Base-by-base conservation (phyloP, 176 grass and related monocot genomes). In the Cymbopogon citratus region DNA sequence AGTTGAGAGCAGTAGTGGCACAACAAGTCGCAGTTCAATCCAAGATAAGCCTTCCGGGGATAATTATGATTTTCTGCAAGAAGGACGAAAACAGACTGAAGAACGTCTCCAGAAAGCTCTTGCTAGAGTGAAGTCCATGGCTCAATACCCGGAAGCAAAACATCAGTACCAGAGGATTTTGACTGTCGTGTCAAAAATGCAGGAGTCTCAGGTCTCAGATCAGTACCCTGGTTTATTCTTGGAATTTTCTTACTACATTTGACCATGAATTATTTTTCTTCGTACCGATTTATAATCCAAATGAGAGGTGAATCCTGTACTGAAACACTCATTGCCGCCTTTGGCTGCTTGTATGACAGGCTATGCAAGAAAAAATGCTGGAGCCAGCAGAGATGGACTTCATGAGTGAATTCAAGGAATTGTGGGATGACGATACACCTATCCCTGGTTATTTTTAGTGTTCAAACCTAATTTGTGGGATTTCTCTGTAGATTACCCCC, bases 111-210 rank as follows among this genome's bases (percentile, higher is more conserved):
- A 92, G 86, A 93, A 91, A 86, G 93, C 90, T 73, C 90, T 97
- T 78, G 90, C 86, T 8, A 92, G 93, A 75, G 93, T 93, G 4
- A 87, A 89, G 76, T 97, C 90, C 67, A 97, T 97, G 93, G 86
- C 72, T 77, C 90, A 91, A 9, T 70, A 97, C 66, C 90, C 86
- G 14, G 90, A 91, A 80, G 93, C 90, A 18, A 91, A 90, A 45
- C 86, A 92, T 41, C 93, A 93, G 69, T 97, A 97, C 71, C 75
- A 90, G 19, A 89, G 94, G 84, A 80, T 97, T 83, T 74, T 86
- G 29, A 91, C 84, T 61, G 91, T 87, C 41, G 91, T 97, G 72
- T 87, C 91, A 8, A 89, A 97, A 78, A 76, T 97, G 69, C 94
- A 93, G 73, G 91, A 93, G 70, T 93, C 89, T 54, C 86, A 97